Percentiles rank a stretch among this genome's conserved stretches.
Evolutionary conservation across 2,329 filamentous ascomycete species (phyloP).

Genomic region (Pezicula rhizophila): DNA sequence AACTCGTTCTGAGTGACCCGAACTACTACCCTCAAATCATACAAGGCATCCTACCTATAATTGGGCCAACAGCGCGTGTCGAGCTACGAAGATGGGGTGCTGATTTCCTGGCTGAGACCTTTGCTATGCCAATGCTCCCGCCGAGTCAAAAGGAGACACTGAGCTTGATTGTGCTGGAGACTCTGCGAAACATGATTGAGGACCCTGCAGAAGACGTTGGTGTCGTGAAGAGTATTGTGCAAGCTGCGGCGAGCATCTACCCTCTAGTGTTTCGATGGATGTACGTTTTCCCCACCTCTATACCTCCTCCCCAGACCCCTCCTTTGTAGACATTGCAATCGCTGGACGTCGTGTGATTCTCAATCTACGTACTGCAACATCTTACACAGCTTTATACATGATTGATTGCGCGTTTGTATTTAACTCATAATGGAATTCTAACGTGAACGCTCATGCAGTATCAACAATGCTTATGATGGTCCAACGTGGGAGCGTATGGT

Average conservation of each 20-base stretch:
- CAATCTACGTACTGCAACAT: neutral
- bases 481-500: constrained; percentile 83
- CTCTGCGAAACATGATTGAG: constrained; percentile 64
- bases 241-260: constrained; percentile 88
- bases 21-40: constrained; percentile 89
- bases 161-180: constrained; percentile 71
- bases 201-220: constrained; percentile 69
- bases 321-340: constrained; percentile 13
- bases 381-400: too few relatives aligned
- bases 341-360: neutral
- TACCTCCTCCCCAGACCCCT: constrained; percentile 2
- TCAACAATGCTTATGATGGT: constrained; percentile 77
- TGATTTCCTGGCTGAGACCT: constrained; percentile 92
- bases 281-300: constrained; percentile 53
- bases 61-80: constrained; percentile 66
- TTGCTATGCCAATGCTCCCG: constrained; percentile 81
- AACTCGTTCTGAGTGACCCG: constrained; percentile 80
- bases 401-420: neutral
- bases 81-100: constrained; percentile 93
- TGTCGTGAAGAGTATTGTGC: constrained; percentile 80
- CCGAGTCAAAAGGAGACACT: constrained; percentile 75
- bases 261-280: constrained; percentile 87
- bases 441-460: constrained; percentile 45
- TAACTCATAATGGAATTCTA: constrained; percentile 5
- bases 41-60: constrained; percentile 86